A percentile compares a stretch with the other conserved stretches of the same genome.
These are phyloP conservation scores for Pleurotus tuoliensis DNA, from an alignment of 768 basidiomycete genomes.

Conservation along the genomic window DNA sequence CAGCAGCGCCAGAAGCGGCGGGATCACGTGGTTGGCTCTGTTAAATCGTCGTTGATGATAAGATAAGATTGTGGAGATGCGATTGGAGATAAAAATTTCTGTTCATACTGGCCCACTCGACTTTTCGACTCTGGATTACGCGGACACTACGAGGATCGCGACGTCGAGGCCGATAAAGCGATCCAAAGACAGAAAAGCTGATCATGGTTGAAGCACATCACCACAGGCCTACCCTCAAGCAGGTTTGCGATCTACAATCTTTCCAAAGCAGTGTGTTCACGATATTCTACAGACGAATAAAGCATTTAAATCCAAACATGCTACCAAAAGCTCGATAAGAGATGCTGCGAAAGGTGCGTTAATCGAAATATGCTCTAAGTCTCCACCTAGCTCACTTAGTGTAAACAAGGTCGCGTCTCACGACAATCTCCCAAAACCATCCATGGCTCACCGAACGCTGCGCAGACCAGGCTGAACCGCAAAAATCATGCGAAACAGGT, in stretches of 20 bases:
- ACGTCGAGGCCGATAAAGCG: not conserved
- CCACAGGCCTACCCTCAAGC: slow-evolving; percentile 85
- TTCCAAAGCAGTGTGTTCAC: not conserved
- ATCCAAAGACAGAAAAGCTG: not conserved
- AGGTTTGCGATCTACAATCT: slow-evolving; percentile 37
- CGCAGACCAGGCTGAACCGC: slow-evolving; percentile 75
- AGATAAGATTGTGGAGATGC: not conserved
- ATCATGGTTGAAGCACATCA: slow-evolving; percentile 48
- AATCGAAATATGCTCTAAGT: slow-evolving; percentile 3
- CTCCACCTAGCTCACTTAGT: not conserved
- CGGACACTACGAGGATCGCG: not conserved
- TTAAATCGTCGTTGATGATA: not conserved
- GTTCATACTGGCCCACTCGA: not conserved
- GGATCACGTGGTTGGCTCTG: not conserved
- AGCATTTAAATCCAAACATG: slow-evolving; percentile 86
- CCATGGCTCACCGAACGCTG: slow-evolving; percentile 41
- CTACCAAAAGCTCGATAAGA: slow-evolving; percentile 80
- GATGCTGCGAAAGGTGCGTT: slow-evolving; percentile 76
- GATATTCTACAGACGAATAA: slow-evolving; percentile 70
- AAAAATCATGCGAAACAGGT: slow-evolving; percentile 83
- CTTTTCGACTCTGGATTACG: not conserved
- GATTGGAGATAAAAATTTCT: not conserved
- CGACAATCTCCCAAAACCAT: slow-evolving; percentile 53
- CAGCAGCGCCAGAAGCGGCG: too few relatives aligned
- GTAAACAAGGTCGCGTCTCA: slow-evolving; percentile 48